Conservation (phyloP, 2,329 filamentous ascomycete genomes). For the Pseudogymnoascus sp. region DNA sequence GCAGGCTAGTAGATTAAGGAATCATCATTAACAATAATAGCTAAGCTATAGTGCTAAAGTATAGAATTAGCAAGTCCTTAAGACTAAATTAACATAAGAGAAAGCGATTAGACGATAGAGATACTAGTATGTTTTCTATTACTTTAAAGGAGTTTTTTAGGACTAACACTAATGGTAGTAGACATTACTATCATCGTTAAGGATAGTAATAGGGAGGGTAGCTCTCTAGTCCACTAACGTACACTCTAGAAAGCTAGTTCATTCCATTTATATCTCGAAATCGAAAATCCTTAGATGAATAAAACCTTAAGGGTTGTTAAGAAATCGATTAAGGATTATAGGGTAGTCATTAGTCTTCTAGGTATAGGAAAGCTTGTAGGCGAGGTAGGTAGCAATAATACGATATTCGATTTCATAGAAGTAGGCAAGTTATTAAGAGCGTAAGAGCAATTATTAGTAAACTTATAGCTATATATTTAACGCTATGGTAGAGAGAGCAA, state of each 20-base stretch:
- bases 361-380: background rate
- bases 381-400: background rate
- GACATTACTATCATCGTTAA: background rate
- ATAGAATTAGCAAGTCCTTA: background rate
- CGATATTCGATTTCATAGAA: background rate
- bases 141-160: background rate
- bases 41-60: background rate
- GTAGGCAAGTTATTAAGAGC: background rate
- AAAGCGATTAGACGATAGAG: background rate
- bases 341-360: background rate
- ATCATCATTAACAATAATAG: background rate
- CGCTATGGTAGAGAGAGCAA: background rate
- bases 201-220: background rate
- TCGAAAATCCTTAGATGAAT: background rate
- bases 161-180: background rate
- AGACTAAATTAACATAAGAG: background rate
- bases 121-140: background rate
- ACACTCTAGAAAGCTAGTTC: background rate
- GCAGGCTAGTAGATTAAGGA: background rate
- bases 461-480: background rate
- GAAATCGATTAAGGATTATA: background rate
- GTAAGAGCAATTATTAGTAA: background rate
- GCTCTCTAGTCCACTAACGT: background rate
- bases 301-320: background rate
- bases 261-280: background rate